phyloP scores from a whole-genome alignment of 2,329 filamentous ascomycete species.

The Penicillium sp. region DNA sequence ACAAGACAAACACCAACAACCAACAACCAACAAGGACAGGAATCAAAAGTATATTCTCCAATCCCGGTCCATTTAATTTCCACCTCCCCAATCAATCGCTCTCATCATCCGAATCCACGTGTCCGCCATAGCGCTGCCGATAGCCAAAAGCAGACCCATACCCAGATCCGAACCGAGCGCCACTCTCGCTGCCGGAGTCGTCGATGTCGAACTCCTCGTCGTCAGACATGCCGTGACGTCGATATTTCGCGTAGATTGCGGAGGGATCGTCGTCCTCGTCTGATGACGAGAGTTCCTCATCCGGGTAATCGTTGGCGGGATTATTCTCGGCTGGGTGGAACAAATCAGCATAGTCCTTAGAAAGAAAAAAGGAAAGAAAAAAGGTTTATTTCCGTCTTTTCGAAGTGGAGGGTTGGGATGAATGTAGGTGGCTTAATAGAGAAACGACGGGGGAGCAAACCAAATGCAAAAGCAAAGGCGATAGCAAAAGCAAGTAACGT shows the following conservation, averaged over 20 bases:
- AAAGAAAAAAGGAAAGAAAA: no score
- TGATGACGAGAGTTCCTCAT: constrained; percentile 54
- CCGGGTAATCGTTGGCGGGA: constrained; percentile 56
- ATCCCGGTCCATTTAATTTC: background rate
- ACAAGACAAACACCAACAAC: background rate
- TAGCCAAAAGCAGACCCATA: constrained; percentile 27
- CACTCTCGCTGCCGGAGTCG: constrained; percentile 38
- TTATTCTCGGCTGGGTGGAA: constrained; percentile 51
- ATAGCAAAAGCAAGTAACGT: constrained; percentile 13
- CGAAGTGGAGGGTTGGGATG: no score
- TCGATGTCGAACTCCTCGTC: constrained; percentile 50
- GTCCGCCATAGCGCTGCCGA: constrained; percentile 21
- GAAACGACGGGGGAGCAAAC: no score
- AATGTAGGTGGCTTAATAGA: no score
- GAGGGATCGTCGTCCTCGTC: constrained; percentile 49
- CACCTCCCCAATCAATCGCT: background rate
- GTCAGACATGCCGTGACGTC: constrained; percentile 45
- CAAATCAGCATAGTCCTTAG: background rate
- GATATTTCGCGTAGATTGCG: constrained; percentile 46
- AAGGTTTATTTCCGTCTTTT: no score
- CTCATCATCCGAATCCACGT: constrained; percentile 37
- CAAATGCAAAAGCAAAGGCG: background rate
- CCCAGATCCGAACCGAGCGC: constrained; percentile 25
- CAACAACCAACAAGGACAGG: background rate
- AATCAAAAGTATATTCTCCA: background rate